Evolutionary conservation across 768 basidiomycete genomes (phyloP).

Genomic region (Termitomyces sp.): DNA sequence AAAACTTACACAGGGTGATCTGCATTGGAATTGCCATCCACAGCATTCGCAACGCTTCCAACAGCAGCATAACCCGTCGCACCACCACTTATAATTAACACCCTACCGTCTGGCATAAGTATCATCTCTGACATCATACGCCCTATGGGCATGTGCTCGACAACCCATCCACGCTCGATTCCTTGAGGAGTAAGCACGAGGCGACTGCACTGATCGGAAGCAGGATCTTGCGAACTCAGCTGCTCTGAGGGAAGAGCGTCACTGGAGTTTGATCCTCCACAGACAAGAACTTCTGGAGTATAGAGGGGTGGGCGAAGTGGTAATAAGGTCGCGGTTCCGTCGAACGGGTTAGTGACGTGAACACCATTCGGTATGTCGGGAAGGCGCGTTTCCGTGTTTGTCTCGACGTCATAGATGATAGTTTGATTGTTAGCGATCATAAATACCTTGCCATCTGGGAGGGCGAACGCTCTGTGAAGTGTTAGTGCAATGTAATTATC

Average conservation of each 20-base stretch:
- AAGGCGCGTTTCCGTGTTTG: constrained; percentile 35
- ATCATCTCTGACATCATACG: constrained; percentile 23
- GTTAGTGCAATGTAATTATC: neutral
- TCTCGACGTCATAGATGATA: constrained; percentile 41
- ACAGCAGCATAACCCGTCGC: constrained; percentile 11
- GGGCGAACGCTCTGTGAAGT: constrained; percentile 4
- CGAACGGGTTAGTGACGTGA: constrained; percentile 40
- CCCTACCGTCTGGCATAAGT: constrained; percentile 9
- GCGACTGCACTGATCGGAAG: constrained; percentile 41
- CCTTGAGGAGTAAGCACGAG: constrained; percentile 41
- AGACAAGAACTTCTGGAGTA: constrained; percentile 45
- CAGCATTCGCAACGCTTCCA: constrained; percentile 24
- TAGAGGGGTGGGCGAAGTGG: constrained; percentile 38
- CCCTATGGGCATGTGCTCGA: constrained; percentile 42
- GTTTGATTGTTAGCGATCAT: constrained; percentile 41
- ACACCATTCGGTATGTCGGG: constrained; percentile 47
- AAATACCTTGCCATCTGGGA: constrained; percentile 42
- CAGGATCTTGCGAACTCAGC: constrained; percentile 38
- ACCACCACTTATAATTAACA: constrained; percentile 8
- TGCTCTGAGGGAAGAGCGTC: constrained; percentile 28
- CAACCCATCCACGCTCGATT: constrained; percentile 43
- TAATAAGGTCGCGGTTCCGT: constrained; percentile 36
- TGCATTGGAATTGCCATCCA: constrained; percentile 36
- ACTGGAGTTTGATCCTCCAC: constrained; percentile 40
- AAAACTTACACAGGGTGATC: constrained; percentile 28